A percentile compares a stretch with the other conserved stretches of the same genome.
These are phyloP conservation scores for Viola odorata DNA, from an alignment of 345 rosid genomes.

Conservation along the genomic window DNA sequence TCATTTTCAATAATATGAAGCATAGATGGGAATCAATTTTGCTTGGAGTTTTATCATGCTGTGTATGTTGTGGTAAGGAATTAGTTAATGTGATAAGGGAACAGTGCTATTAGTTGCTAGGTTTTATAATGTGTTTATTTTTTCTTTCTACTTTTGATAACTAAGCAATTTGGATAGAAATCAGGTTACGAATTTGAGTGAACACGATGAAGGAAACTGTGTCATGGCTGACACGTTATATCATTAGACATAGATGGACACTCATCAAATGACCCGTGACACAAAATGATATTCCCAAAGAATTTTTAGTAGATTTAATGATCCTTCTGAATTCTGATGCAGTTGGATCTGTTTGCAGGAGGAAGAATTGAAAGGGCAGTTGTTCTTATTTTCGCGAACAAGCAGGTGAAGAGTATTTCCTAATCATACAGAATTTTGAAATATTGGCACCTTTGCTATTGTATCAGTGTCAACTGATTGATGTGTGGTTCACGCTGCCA, in stretches of 20 bases:
- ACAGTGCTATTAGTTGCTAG: too few species aligned
- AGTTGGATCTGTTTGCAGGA: slow-evolving; percentile 24
- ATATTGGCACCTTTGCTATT: neutral
- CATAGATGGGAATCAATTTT: neutral
- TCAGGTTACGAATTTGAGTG: too few species aligned
- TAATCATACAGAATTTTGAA: neutral
- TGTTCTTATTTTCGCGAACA: slow-evolving; percentile 53
- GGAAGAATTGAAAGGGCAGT: slow-evolving; percentile 51
- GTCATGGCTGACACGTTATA: too few species aligned
- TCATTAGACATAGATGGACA: too few species aligned
- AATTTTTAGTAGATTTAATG: neutral
- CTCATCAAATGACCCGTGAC: too few species aligned
- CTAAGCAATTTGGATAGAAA: too few species aligned
- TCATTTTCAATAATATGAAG: neutral
- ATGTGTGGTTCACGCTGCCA: neutral
- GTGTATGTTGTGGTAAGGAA: neutral
- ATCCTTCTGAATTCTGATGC: neutral
- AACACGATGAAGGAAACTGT: too few species aligned
- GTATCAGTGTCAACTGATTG: neutral
- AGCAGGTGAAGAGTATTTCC: slow-evolving; percentile 35
- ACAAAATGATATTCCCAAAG: too few species aligned
- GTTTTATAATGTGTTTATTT: too few species aligned
- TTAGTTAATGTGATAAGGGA: neutral
- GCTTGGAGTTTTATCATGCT: neutral
- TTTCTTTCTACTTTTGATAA: too few species aligned